Evolutionary conservation across 164 flowering plant species (phyloP), one percentile per base, ranked within the genome.

Genomic region (Magnolia kwangsiensis): DNA sequence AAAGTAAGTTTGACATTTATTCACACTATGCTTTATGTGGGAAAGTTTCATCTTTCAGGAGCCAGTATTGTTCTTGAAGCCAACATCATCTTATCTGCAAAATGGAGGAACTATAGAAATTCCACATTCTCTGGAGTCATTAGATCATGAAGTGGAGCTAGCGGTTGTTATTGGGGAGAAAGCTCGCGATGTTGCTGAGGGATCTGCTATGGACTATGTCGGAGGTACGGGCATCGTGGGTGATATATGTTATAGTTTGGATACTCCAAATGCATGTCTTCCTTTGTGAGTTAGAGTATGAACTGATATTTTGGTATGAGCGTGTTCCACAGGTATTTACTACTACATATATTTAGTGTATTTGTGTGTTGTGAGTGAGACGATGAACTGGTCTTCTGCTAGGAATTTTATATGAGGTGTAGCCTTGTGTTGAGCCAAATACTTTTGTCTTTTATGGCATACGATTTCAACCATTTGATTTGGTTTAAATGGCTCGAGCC

Each of bases 1-100:
- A 20, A 4, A 13, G 19, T 14, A 16, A 14, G 16, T 69, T 51
- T 19, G 24, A 59, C 20, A 18, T 9, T 14, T 6, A 9, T 7
- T 37, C 45, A 37, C 4, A 37, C 45, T 37, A 37, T 37, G 45
- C 45, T 37, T 37, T 37, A 37, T 37, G 16, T 55, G 13, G 61
- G 18, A 55, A 16, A 10, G 7, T 50, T 72, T 45, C 13, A 6
- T 74, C 24, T 75, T 77, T 21, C 78, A 95, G 99, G 98, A 94
- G 80, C 99, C 98, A 9, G 97, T 92, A 69, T 80, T 96, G 86
- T 96, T 96, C 81, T 51, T 96, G 86, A 96, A 96, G 81, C 99
- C 99, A 24, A 96, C 99, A 50, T 87, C 98, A 18, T 96, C 99
- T 21, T 96, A 91, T 82, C 78, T 96, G 80, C 84, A 80, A 74